Base-by-base conservation (phyloP, 495 filamentous ascomycete species). In the Xylaria palmicola region DNA sequence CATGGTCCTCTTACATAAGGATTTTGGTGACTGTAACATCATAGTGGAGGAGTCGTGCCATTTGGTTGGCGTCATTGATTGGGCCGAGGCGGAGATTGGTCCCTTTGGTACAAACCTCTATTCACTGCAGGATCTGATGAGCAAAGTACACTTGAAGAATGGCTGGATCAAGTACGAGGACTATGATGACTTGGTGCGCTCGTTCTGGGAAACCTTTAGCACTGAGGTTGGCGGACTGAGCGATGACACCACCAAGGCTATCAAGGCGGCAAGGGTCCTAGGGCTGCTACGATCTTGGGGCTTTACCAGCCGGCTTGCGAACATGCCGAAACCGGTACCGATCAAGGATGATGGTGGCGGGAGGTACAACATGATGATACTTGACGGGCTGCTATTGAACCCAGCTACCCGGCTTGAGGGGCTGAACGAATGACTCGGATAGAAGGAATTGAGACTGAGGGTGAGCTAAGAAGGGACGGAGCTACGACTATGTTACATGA, bases 21-120 rank as follows among this genome's bases (percentile, higher is more conserved):
- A 74, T 51, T 74, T 78, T 60, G 71, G 72, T 26, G 41, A 58
- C 24, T 72, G 61, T 62, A 78, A 78, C 57, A 71, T 78, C 56
- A 72, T 77, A 34, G 75, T 77, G 1, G 65, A 78, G 36, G 57
- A 5, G 10, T 62, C 70, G 37, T 76, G 63, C 52, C 69, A 73
- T 64, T 57, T 79, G 9, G 66, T 70, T 32, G 75, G 74, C n/a
- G 75, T 79, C 15, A 65, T 79, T 34, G 73, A 77, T 64, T 78
- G 71, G 75, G 74, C 74, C 1, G 72, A 78, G 63, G 72, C 75
- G 0, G 68, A 73, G 59, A 64, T 78, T 44, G 63, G 65, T 12
- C 71, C 77, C 22, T 80, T 75, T 54, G 75, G 76, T 9, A 45
- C 70, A 0, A 78, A 77, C 49, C 66, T 80, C 3, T 62, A 77